Base-by-base conservation (phyloP, 2,329 filamentous ascomycete species). In the Aspergillus jensenii region DNA sequence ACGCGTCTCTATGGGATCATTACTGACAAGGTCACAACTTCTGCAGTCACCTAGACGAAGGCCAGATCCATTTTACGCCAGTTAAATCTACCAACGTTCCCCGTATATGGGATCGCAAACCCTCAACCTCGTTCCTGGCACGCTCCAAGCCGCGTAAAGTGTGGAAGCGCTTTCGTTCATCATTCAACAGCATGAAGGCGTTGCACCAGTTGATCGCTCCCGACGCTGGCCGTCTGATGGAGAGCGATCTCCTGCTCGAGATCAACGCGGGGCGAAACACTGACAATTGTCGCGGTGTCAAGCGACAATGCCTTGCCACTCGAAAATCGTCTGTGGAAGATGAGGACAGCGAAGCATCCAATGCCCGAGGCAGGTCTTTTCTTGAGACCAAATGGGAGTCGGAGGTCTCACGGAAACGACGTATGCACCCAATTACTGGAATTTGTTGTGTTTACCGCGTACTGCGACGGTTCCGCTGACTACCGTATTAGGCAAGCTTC, bases 51-150 rank as follows among this genome's bases (percentile, higher is more conserved):
- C 51, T 49, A 47, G 55, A 67, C 19, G 68, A 70, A n/a, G 65
- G 65, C 31, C 63, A 66, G 23, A 75, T 74, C 60, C 67, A 68
- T 19, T 79, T 79, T 55, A 78, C 77, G n/a, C 78, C 78, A 9
- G 66, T 71, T 52, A 74, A 74, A 48, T 65, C 67, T n/a, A 69
- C 65, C 46, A 65, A 67, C 33, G 59, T 68, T 37, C 75, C 76
- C 31, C 76, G 74, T 56, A 63, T 75, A 57, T 79, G 78, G 78
- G 77, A 79, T 55, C 76, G 78, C 57, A 75, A 75, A 55, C 77
- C 77, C 17, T 73, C 76, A 4, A 77, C 74, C 6, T 72, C 77
- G 3, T 74, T 76, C 49, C 61, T 70, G 39, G 63, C 71, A 14
- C 74, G 75, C 11, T 68, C 73, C 41, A 76, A 75, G 41, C 69